Conservation (phyloP, 257 asterid genomes). For the Petrea volubilis region DNA sequence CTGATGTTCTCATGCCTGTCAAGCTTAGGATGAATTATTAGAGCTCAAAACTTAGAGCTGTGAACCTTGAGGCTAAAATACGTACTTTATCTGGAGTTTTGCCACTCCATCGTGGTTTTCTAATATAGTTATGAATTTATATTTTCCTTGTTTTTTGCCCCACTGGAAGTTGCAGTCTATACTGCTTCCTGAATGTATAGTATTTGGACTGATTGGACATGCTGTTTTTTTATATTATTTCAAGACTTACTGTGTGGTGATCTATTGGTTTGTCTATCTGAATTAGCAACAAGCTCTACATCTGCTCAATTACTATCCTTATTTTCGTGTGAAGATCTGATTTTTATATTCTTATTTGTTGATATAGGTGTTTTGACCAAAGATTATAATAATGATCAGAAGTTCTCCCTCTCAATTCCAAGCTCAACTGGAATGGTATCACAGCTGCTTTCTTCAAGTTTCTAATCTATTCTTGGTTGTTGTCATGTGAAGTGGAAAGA, state of each 20-base stretch:
- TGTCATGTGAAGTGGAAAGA: not conserved
- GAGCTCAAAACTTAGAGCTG: too few species aligned
- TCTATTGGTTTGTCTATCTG: not conserved
- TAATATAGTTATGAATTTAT: not conserved
- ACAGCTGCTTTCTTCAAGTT: constrained; percentile 11
- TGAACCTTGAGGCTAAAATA: not conserved
- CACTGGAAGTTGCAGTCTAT: too few species aligned
- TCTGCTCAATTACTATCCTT: too few species aligned
- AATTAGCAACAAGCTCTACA: not conserved
- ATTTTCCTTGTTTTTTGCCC: too few species aligned
- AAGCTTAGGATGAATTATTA: not conserved
- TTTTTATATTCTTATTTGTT: constrained; percentile 6
- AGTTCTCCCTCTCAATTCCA: constrained; percentile 66
- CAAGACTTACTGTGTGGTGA: not conserved
- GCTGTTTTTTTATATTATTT: too few species aligned
- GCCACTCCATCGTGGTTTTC: not conserved
- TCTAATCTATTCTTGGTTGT: not conserved
- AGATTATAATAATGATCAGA: constrained; percentile 86
- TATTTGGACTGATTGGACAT: too few species aligned
- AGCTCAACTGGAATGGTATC: constrained; percentile 78
- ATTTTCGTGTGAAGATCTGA: too few species aligned
- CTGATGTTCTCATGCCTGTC: not conserved
- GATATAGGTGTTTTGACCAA: constrained; percentile 74
- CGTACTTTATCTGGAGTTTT: too few species aligned
- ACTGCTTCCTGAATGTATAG: too few species aligned